These are phyloP conservation scores for Diaporthe ampelina DNA, from an alignment of 2,329 filamentous ascomycete genomes.

Conservation along the genomic window DNA sequence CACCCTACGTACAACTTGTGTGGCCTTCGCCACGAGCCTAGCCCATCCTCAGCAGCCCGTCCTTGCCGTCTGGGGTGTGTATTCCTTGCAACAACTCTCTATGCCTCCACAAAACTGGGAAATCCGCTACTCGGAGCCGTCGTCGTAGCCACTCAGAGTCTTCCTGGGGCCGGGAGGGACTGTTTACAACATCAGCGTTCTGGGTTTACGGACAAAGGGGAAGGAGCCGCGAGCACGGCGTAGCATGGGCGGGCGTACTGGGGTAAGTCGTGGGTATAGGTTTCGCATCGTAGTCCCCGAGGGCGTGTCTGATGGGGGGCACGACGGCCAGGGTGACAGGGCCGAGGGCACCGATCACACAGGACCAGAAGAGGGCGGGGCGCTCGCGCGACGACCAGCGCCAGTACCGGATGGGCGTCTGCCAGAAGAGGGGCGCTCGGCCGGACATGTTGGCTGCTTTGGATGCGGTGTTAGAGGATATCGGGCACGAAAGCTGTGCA, in stretches of 20 bases:
- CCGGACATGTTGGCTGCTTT: conserved; percentile 67
- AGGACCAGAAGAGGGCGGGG: conserved; percentile 92
- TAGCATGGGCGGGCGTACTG: conserved; percentile 69
- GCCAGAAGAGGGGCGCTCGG: conserved; percentile 83
- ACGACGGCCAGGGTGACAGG: conserved; percentile 79
- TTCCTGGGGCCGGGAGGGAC: conserved; percentile 73
- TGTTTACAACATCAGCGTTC: conserved; percentile 48
- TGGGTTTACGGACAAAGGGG: neutral
- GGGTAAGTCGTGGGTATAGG: conserved; percentile 92
- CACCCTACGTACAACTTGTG: conserved; percentile 45
- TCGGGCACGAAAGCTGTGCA: neutral
- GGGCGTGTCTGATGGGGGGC: conserved; percentile 77
- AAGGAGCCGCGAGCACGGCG: neutral
- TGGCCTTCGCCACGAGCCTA: conserved; percentile 13
- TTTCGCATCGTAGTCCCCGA: conserved; percentile 81
- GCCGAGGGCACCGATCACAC: conserved; percentile 79
- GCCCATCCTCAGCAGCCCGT: neutral
- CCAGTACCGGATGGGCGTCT: conserved; percentile 84
- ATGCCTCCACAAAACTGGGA: neutral
- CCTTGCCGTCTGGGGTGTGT: conserved; percentile 8
- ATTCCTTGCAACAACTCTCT: conserved; percentile 17
- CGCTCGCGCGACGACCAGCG: conserved; percentile 90
- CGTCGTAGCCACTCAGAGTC: conserved; percentile 72
- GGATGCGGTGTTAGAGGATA: neutral
- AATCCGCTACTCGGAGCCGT: conserved; percentile 55